Evolutionary conservation across 2,329 filamentous ascomycete species (phyloP).

Genomic region (Fusarium napiforme): DNA sequence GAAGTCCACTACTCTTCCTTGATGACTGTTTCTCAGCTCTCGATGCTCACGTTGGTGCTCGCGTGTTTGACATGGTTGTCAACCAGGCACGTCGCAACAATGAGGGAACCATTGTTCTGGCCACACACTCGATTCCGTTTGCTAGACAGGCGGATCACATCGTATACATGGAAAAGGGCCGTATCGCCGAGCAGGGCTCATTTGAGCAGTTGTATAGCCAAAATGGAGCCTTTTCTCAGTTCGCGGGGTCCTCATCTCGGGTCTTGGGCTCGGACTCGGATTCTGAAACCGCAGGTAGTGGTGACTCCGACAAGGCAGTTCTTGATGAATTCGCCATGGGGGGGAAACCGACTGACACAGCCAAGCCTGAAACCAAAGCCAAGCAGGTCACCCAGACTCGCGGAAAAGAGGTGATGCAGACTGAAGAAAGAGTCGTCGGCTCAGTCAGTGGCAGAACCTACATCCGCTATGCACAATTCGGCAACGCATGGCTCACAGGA

Average conservation of each 20-base stretch:
- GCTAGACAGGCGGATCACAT: slow-evolving; percentile 24
- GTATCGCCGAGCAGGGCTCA: slow-evolving; percentile 2
- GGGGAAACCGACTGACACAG: rapidly evolving
- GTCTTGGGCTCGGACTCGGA: not conserved
- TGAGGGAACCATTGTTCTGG: not conserved
- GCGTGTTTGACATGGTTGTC: slow-evolving; percentile 21
- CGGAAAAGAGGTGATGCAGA: slow-evolving; percentile 29
- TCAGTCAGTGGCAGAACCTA: slow-evolving; percentile 24
- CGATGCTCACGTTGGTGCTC: slow-evolving; percentile 21
- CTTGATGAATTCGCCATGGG: rapidly evolving
- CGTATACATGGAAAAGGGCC: slow-evolving; percentile 19
- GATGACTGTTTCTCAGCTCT: slow-evolving; percentile 28
- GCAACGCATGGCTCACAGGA: slow-evolving; percentile 15
- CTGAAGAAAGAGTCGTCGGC: slow-evolving; percentile 19
- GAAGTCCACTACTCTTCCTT: slow-evolving; percentile 15
- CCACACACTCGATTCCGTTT: slow-evolving; percentile 22
- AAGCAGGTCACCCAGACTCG: not conserved
- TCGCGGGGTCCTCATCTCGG: not conserved
- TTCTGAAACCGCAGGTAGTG: not conserved
- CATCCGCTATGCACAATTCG: slow-evolving; percentile 22
- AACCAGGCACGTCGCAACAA: slow-evolving; percentile 8
- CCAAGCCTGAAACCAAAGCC: rapidly evolving
- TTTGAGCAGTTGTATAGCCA: not conserved
- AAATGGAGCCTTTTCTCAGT: not conserved
- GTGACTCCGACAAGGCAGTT: not conserved